Conservation (phyloP, 2,329 filamentous ascomycete genomes). For the Stachybotrys echinatus region DNA sequence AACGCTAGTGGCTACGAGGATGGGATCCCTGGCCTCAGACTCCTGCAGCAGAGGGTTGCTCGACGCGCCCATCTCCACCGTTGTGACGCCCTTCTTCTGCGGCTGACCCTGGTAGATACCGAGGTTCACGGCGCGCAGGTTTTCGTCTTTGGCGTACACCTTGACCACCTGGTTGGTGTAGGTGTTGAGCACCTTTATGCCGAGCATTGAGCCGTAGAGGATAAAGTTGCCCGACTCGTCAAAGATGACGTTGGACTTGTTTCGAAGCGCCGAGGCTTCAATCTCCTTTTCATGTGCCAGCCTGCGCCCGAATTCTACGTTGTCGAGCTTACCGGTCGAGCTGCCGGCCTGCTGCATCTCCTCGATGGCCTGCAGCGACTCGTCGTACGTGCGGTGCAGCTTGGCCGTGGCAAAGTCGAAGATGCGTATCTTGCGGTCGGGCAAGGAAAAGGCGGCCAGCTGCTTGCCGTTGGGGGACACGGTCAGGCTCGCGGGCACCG, state of each 20-base stretch:
- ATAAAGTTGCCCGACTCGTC: slow-evolving; percentile 96
- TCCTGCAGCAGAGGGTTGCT: slow-evolving; percentile 90
- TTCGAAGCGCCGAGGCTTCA: slow-evolving; percentile 60
- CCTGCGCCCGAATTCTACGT: slow-evolving; percentile 86
- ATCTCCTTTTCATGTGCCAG: slow-evolving; percentile 83
- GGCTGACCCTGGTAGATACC: slow-evolving; percentile 92
- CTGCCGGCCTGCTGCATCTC: slow-evolving; percentile 97
- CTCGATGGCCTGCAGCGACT: slow-evolving; percentile 81
- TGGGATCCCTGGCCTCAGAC: slow-evolving; percentile 84
- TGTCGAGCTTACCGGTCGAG: slow-evolving; percentile 72
- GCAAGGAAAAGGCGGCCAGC: slow-evolving; percentile 85
- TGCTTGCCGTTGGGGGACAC: slow-evolving; percentile 82
- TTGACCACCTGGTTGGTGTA: slow-evolving; percentile 90
- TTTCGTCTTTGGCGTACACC: slow-evolving; percentile 85
- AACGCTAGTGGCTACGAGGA: slow-evolving; percentile 77
- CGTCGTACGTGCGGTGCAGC: slow-evolving; percentile 88
- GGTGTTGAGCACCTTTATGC: slow-evolving; percentile 93
- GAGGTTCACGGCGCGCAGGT: slow-evolving; percentile 76
- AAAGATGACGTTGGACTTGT: slow-evolving; percentile 82
- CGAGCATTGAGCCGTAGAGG: slow-evolving; percentile 85
- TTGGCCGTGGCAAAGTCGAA: slow-evolving; percentile 92
- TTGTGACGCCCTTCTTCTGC: slow-evolving; percentile 88
- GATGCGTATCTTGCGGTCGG: slow-evolving; percentile 85
- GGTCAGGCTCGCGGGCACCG: slow-evolving; percentile 72
- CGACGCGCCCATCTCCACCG: slow-evolving; percentile 94